Conservation (phyloP, 805 yeast genomes). For the Candida broadrunensis region DNA sequence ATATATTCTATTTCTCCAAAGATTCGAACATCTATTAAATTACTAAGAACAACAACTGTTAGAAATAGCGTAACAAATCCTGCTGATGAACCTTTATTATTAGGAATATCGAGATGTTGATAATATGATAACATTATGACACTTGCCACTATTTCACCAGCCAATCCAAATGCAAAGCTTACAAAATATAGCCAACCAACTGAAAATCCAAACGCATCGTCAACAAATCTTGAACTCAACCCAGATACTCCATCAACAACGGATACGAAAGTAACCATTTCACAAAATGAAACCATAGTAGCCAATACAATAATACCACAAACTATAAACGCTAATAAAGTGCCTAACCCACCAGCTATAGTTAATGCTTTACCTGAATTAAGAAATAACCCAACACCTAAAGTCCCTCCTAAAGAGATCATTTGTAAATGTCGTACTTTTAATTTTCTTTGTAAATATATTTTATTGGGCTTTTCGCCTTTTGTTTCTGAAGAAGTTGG, state of each 20-base stretch:
- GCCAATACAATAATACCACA: conserved; percentile 66
- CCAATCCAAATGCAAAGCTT: conserved; percentile 68
- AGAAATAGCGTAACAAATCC: conserved; percentile 68
- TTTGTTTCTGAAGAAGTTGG: conserved; percentile 6
- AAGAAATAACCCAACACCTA: conserved; percentile 73
- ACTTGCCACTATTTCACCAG: conserved; percentile 79
- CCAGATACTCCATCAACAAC: conserved; percentile 79
- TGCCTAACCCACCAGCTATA: conserved; percentile 76
- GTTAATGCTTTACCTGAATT: conserved; percentile 71
- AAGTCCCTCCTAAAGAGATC: conserved; percentile 75
- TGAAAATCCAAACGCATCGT: conserved; percentile 74
- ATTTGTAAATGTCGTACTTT: conserved; percentile 69
- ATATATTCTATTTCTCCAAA: conserved; percentile 74
- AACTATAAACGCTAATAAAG: conserved; percentile 61
- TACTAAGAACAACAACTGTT: conserved; percentile 45
- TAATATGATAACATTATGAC: conserved; percentile 73
- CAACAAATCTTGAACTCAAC: conserved; percentile 69
- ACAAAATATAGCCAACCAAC: conserved; percentile 74
- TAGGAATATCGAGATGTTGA: conserved; percentile 50
- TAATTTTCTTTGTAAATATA: conserved; percentile 52
- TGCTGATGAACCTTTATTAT: conserved; percentile 37
- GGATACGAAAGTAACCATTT: conserved; percentile 76
- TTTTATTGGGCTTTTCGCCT: conserved; percentile 4
- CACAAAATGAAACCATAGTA: conserved; percentile 74
- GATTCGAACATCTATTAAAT: conserved; percentile 65